Conservation (phyloP, 73 alveolate species). For the Urostyla sp. region DNA sequence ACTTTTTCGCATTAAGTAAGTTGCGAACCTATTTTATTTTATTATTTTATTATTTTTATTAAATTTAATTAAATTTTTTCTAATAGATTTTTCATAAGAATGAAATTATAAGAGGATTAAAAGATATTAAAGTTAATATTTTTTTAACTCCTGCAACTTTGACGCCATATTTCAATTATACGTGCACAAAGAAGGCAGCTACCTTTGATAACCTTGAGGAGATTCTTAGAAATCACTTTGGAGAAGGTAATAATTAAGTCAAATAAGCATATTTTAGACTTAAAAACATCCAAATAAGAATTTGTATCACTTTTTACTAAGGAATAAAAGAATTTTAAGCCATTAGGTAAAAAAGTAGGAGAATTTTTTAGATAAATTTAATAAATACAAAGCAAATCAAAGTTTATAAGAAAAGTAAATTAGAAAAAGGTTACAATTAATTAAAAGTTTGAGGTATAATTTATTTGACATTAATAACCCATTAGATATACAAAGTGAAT, state of each 20-base stretch:
- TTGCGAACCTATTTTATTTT: background rate
- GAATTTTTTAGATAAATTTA: background rate
- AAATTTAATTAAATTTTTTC: background rate
- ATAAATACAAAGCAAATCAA: background rate
- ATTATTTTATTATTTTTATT: too few species aligned
- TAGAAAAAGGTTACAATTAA: background rate
- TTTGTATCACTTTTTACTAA: constrained; percentile 5
- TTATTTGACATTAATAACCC: background rate
- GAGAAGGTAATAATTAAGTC: constrained; percentile 10
- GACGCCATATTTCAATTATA: constrained; percentile 33
- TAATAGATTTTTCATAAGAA: constrained; percentile 53
- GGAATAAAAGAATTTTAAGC: constrained; percentile 20
- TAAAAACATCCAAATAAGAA: background rate
- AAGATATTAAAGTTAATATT: constrained; percentile 23
- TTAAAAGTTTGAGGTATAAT: constrained; percentile 6
- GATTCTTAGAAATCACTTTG: constrained; percentile 28
- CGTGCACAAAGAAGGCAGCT: background rate
- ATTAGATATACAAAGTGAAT: constrained; percentile 40
- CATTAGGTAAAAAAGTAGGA: constrained; percentile 34
- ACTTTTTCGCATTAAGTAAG: constrained; percentile 48
- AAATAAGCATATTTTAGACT: background rate
- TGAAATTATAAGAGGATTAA: constrained; percentile 39
- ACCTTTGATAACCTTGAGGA: constrained; percentile 29
- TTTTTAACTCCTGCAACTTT: constrained; percentile 47
- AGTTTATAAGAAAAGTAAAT: constrained; percentile 1